Evolutionary conservation across 2,329 filamentous ascomycete species (phyloP).

Genomic region (Cercospora brassicicola): DNA sequence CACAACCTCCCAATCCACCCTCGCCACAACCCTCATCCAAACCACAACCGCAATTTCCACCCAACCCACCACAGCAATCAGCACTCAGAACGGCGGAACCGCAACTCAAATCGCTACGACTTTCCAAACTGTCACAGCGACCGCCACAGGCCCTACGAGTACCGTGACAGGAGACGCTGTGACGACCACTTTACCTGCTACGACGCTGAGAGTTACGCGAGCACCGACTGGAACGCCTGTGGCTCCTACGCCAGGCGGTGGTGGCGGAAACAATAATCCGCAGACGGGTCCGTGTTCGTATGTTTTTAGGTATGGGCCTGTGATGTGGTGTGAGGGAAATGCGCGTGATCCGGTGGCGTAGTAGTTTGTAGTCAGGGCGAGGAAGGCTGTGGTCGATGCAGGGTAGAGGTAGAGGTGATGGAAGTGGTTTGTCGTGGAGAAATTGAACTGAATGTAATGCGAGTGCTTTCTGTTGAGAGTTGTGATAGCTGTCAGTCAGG

Average conservation of each 20-base stretch:
- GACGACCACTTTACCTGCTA: conserved; percentile 1
- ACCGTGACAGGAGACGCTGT: background rate
- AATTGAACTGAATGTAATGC: background rate
- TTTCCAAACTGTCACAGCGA: background rate
- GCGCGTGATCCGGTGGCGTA: background rate
- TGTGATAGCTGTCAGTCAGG: background rate
- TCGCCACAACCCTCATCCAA: conserved; percentile 2
- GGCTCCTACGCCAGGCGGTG: background rate
- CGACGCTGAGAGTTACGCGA: background rate
- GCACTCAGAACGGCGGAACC: conserved; percentile 4
- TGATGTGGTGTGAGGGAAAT: conserved; percentile 6
- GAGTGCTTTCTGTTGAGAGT: background rate
- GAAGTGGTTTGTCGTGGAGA: background rate
- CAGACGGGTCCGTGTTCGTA: background rate
- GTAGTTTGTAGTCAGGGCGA: background rate
- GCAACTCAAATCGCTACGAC: background rate
- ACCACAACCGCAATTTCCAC: conserved; percentile 9
- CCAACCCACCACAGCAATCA: background rate
- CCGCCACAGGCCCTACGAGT: background rate
- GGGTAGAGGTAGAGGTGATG: background rate
- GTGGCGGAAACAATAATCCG: background rate
- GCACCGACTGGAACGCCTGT: background rate
- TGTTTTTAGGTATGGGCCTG: conserved; percentile 1
- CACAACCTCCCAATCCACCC: background rate
- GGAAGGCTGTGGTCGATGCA: background rate